These are phyloP conservation scores for Tuber melanosporum DNA, from an alignment of 495 filamentous ascomycete species.

Conservation along the genomic window DNA sequence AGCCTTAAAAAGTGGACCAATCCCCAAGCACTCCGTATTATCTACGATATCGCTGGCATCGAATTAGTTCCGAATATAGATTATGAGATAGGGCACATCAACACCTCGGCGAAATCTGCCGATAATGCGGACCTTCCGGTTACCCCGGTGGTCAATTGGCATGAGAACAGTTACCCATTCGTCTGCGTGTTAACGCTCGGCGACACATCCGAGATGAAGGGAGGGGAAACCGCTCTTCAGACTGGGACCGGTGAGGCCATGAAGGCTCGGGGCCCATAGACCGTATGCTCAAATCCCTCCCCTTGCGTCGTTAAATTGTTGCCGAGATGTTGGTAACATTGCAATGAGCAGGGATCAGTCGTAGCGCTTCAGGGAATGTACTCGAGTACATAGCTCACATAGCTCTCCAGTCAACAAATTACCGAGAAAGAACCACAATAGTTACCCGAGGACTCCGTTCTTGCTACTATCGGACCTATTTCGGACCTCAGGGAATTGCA, in stretches of 20 bases:
- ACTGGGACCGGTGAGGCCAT: constrained; percentile 57
- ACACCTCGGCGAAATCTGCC: no score
- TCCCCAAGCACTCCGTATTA: no score
- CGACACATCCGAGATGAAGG: constrained; percentile 63
- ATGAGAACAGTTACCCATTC: no score
- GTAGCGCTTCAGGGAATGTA: constrained; percentile 60
- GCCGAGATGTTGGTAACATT: background rate
- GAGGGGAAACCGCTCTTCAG: constrained; percentile 63
- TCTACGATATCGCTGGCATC: no score
- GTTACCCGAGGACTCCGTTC: constrained; percentile 69
- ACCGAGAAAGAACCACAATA: constrained; percentile 63
- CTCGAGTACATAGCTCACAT: constrained; percentile 59
- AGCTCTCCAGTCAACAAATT: constrained; percentile 58
- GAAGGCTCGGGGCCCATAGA: constrained; percentile 62
- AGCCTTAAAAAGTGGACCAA: no score
- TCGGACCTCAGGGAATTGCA: constrained; percentile 64
- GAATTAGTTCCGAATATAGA: no score
- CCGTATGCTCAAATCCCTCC: constrained; percentile 46
- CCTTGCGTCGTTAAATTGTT: background rate
- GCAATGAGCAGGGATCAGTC: constrained; percentile 53
- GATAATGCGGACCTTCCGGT: no score
- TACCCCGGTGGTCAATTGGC: no score
- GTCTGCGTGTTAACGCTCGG: constrained; percentile 63
- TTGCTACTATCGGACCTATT: constrained; percentile 60
- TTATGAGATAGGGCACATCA: no score